Percentiles rank a stretch among this genome's conserved stretches.
Conservation (phyloP, 78 protist genomes). For the Emiliania huxleyi region DNA sequence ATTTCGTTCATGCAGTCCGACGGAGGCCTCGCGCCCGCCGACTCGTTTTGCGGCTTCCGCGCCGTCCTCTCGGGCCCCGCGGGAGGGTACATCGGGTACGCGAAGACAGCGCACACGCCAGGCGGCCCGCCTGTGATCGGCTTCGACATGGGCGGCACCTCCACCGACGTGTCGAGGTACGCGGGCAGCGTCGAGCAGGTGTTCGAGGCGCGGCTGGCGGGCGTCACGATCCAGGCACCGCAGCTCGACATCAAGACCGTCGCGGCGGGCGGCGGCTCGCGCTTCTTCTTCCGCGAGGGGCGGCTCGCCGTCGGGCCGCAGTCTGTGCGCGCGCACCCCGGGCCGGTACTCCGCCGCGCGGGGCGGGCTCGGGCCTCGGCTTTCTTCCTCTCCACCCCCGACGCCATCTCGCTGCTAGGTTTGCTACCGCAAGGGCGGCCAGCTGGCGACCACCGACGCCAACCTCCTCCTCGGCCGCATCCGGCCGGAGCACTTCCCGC, state of each 20-base stretch:
- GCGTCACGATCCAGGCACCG: conserved; percentile 82
- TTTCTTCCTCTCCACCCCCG: neutral
- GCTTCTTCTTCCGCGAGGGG: conserved; percentile 76
- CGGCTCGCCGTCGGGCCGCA: conserved; percentile 85
- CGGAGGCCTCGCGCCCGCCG: conserved; percentile 89
- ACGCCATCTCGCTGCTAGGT: conserved; percentile 61
- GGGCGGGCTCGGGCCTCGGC: conserved; percentile 26
- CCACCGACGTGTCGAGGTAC: conserved; percentile 83
- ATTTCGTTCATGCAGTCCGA: conserved; percentile 87
- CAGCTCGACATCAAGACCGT: conserved; percentile 92
- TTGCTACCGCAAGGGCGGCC: conserved; percentile 85
- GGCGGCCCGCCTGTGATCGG: conserved; percentile 73
- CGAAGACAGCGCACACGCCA: conserved; percentile 60
- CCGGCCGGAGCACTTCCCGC: conserved; percentile 81
- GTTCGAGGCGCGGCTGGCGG: conserved; percentile 84
- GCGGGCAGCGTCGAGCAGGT: conserved; percentile 42
- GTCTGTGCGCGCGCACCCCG: conserved; percentile 79
- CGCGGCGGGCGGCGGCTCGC: conserved; percentile 93
- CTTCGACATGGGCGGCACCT: conserved; percentile 97
- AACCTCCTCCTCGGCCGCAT: conserved; percentile 85
- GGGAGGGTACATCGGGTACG: conserved; percentile 94
- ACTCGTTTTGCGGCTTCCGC: conserved; percentile 74
- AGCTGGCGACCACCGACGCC: conserved; percentile 79
- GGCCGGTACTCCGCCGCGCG: neutral
- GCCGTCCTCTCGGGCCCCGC: conserved; percentile 92